These are phyloP conservation scores for Ogataea corticis DNA, from an alignment of 805 yeast species.

Conservation along the genomic window DNA sequence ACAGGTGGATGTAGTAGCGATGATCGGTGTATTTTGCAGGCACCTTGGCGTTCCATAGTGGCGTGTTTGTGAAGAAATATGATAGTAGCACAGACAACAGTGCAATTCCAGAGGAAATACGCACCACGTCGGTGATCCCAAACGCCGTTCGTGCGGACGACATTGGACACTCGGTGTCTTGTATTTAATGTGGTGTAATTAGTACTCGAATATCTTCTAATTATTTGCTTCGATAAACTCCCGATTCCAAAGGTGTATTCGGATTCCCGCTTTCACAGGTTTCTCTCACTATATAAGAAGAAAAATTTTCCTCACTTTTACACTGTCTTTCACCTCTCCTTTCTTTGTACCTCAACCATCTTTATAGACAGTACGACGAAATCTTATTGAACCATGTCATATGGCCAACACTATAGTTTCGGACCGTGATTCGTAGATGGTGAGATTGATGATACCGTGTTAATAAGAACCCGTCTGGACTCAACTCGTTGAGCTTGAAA, in stretches of 20 bases:
- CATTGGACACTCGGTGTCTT: too few relatives aligned
- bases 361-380: constrained; percentile 38
- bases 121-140: constrained; percentile 19
- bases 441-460: constrained; percentile 29
- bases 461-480: constrained; percentile 41
- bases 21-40: constrained; percentile 13
- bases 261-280: neutral
- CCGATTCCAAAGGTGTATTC: constrained; percentile 3
- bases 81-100: constrained; percentile 50
- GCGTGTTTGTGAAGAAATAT: constrained; percentile 56
- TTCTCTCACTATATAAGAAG: constrained; percentile 1
- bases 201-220: too few relatives aligned
- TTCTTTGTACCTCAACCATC: constrained; percentile 35
- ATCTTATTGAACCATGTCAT: constrained; percentile 18
- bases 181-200: too few relatives aligned
- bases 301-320: constrained; percentile 10
- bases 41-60: constrained; percentile 56
- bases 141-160: constrained; percentile 2
- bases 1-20: constrained; percentile 3
- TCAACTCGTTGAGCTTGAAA: constrained; percentile 28
- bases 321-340: constrained; percentile 4
- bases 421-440: constrained; percentile 37
- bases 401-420: constrained; percentile 26
- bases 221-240: too few relatives aligned
- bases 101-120: constrained; percentile 48